Conservation (phyloP, 441 rosid species). For the Gossypium davidsonii region DNA sequence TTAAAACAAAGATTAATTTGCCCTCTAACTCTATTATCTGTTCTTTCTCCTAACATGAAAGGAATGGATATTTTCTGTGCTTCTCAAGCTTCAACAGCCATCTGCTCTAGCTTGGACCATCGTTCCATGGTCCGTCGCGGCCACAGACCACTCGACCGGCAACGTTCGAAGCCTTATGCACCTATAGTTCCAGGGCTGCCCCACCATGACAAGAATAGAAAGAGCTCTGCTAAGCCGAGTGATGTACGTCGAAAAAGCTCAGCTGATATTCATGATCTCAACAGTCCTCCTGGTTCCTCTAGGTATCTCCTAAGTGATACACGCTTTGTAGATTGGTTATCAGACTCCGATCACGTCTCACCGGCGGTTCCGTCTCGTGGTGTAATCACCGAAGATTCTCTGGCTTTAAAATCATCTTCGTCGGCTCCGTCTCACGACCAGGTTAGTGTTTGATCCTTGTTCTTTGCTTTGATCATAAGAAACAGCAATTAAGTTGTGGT, state of each 20-base stretch:
- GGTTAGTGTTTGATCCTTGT: background rate
- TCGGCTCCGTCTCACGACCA: slow-evolving; percentile 31
- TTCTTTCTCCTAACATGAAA: slow-evolving; percentile 40
- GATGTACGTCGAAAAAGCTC: slow-evolving; percentile 51
- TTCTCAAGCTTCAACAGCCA: slow-evolving; percentile 78
- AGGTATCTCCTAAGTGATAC: slow-evolving; percentile 53
- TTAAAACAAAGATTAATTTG: slow-evolving; percentile 19
- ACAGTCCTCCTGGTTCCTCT: slow-evolving; percentile 34
- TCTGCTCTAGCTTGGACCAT: slow-evolving; percentile 42
- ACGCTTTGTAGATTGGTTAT: slow-evolving; percentile 38
- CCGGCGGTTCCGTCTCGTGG: slow-evolving; percentile 24
- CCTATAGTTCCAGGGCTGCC: slow-evolving; percentile 35
- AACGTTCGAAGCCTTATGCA: slow-evolving; percentile 25
- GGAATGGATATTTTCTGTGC: slow-evolving; percentile 66
- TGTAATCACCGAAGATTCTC: slow-evolving; percentile 30
- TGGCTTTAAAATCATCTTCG: slow-evolving; percentile 38
- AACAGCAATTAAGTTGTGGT: background rate
- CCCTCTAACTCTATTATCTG: background rate
- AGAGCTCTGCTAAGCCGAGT: slow-evolving; percentile 22
- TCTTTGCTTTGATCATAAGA: too few relatives aligned
- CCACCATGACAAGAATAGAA: slow-evolving; percentile 21
- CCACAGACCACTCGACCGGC: slow-evolving; percentile 30
- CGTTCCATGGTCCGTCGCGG: slow-evolving; percentile 41
- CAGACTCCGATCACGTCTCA: slow-evolving; percentile 33
- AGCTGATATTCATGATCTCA: slow-evolving; percentile 40